Percentiles rank a stretch among this genome's conserved stretches.
Conservation (phyloP, 1,284 basidiomycete genomes). For the Phenoliferia sp. region DNA sequence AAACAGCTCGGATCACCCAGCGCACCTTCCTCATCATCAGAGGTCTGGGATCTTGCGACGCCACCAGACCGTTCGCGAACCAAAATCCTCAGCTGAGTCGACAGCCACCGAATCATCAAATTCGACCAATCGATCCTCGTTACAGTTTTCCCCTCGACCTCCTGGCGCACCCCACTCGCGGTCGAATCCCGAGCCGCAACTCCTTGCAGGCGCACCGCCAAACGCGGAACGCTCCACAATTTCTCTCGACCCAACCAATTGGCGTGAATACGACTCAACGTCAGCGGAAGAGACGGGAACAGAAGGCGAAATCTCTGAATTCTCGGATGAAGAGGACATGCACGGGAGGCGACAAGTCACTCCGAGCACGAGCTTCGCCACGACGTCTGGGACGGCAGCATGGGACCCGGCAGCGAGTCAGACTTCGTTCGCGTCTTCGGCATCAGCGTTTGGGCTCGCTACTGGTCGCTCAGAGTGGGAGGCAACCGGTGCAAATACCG, state of each 20-base stretch:
- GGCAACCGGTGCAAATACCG: neutral
- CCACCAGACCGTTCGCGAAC: neutral
- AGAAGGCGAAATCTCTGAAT: conserved; percentile 10
- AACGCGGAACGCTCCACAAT: neutral
- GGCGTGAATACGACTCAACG: conserved; percentile 18
- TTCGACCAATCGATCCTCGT: neutral
- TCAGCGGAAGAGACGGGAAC: conserved; percentile 8
- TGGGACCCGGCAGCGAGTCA: neutral
- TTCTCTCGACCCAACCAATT: neutral
- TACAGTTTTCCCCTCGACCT: neutral
- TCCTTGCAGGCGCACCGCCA: neutral
- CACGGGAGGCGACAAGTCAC: neutral
- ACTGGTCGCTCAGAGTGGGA: neutral
- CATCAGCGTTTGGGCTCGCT: conserved; percentile 5
- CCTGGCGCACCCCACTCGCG: neutral
- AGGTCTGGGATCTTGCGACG: neutral
- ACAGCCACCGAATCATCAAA: neutral
- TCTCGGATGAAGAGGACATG: conserved; percentile 4
- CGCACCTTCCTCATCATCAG: neutral
- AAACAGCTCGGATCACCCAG: neutral
- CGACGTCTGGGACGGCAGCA: neutral
- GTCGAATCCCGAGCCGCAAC: neutral
- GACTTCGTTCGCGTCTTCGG: conserved; percentile 18
- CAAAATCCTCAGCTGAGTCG: neutral
- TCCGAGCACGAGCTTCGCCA: conserved; percentile 4